Evolutionary conservation across 257 asterid species (phyloP).

Genomic region (Scutellaria minor): DNA sequence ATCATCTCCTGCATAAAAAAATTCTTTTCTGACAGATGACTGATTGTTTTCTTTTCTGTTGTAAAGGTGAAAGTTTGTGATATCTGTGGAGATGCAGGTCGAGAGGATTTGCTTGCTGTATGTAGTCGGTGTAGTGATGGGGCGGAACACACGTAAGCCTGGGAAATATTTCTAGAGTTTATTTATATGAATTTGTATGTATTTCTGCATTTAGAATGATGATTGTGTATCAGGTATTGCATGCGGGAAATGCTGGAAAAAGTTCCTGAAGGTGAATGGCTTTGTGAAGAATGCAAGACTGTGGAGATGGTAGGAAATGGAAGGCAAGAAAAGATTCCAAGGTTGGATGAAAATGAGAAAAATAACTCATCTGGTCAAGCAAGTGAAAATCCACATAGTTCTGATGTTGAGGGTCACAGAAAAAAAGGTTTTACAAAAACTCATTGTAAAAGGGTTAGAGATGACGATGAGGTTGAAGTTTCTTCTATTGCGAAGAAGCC

Average conservation of each 20-base stretch:
- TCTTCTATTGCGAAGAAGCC: conserved; percentile 66
- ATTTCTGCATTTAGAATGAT: conserved; percentile 28
- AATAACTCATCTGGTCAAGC: conserved; percentile 57
- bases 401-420: conserved; percentile 51
- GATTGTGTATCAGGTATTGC: conserved; percentile 73
- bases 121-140: conserved; percentile 92
- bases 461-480: conserved; percentile 75
- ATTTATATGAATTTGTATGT: neutral
- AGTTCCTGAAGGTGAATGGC: conserved; percentile 88
- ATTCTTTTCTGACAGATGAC: conserved; percentile 2
- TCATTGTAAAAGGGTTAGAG: conserved; percentile 65
- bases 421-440: conserved; percentile 48
- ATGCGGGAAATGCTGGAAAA: conserved; percentile 72
- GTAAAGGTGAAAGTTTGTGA: conserved; percentile 93
- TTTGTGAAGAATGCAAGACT: conserved; percentile 90
- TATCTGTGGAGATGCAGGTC: conserved; percentile 96
- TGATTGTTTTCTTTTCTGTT: conserved; percentile 37
- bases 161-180: conserved; percentile 6
- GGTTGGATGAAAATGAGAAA: conserved; percentile 55
- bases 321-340: conserved; percentile 52
- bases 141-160: conserved; percentile 92
- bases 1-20: conserved; percentile 11
- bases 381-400: conserved; percentile 48
- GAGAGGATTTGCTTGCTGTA: conserved; percentile 87
- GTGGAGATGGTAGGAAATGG: conserved; percentile 48